These are phyloP conservation scores for Gaertneriomyces semiglobifer DNA, from an alignment of 192 early-diverging fungal genomes.

Conservation along the genomic window DNA sequence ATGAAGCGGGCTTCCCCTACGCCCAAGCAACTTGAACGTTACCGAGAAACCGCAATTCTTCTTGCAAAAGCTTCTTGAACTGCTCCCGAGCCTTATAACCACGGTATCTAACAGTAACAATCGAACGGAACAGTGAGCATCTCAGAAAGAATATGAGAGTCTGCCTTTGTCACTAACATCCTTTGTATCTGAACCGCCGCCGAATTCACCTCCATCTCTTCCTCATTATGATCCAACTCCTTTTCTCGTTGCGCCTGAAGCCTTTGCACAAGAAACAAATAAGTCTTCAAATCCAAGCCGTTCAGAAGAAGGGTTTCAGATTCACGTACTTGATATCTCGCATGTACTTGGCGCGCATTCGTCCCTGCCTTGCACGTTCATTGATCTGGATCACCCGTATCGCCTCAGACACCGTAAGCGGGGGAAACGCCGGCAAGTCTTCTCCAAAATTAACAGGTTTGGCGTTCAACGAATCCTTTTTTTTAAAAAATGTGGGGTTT, in stretches of 20 bases:
- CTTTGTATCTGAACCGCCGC: constrained; percentile 52
- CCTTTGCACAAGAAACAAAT: constrained; percentile 16
- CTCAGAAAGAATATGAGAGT: background rate
- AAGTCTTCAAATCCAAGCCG: background rate
- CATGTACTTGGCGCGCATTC: constrained; percentile 62
- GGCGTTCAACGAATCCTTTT: constrained; percentile 36
- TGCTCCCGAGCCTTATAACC: constrained; percentile 48
- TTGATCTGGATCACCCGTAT: constrained; percentile 55
- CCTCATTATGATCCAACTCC: constrained; percentile 53
- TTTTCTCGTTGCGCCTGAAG: constrained; percentile 54
- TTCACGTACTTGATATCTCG: constrained; percentile 49
- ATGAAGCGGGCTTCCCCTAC: background rate
- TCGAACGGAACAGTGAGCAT: background rate
- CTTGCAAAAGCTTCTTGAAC: constrained; percentile 35
- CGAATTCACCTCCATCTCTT: constrained; percentile 48
- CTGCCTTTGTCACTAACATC: constrained; percentile 33
- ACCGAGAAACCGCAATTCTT: constrained; percentile 56
- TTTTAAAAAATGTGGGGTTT: no score
- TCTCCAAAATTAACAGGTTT: constrained; percentile 46
- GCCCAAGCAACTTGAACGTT: background rate
- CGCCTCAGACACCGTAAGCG: constrained; percentile 44
- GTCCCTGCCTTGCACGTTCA: constrained; percentile 57
- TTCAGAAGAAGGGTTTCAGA: background rate
- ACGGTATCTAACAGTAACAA: constrained; percentile 31
- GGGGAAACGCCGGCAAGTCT: constrained; percentile 42